These are phyloP conservation scores for Leishmania aethiopica DNA, from an alignment of 208 protist genomes.

Conservation along the genomic window DNA sequence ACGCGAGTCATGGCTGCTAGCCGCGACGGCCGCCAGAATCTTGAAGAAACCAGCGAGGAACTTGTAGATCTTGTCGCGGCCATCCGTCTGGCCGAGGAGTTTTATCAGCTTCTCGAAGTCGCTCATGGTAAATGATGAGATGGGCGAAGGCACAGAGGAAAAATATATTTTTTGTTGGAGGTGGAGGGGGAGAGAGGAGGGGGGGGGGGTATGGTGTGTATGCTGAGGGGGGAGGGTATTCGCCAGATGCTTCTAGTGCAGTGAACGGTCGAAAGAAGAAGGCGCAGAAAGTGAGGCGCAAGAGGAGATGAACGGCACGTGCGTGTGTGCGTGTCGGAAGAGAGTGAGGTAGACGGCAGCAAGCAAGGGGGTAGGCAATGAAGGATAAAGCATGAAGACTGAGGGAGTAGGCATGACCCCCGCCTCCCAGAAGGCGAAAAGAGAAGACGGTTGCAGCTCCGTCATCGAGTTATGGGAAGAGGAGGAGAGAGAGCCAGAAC, in stretches of 20 bases:
- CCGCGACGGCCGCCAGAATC: slow-evolving; percentile 59
- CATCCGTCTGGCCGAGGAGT: slow-evolving; percentile 88
- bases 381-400: neutral
- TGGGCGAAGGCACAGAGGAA: neutral
- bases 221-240: neutral
- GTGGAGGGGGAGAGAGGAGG: neutral
- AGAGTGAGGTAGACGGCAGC: neutral
- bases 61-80: slow-evolving; percentile 94
- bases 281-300: neutral
- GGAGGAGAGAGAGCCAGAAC: neutral
- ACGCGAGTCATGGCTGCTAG: slow-evolving; percentile 40
- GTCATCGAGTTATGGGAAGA: neutral
- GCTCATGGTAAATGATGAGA: slow-evolving; percentile 47
- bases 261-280: neutral
- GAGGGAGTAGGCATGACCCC: neutral
- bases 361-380: neutral
- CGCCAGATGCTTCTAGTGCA: neutral
- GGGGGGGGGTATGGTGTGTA: neutral
- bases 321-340: neutral
- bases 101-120: slow-evolving; percentile 82
- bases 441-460: neutral
- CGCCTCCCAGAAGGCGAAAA: neutral
- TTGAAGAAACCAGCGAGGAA: slow-evolving; percentile 78
- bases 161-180: neutral
- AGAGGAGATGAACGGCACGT: neutral